Conservation (phyloP, 495 filamentous ascomycete species). For the Opeltia flavorubescens region DNA sequence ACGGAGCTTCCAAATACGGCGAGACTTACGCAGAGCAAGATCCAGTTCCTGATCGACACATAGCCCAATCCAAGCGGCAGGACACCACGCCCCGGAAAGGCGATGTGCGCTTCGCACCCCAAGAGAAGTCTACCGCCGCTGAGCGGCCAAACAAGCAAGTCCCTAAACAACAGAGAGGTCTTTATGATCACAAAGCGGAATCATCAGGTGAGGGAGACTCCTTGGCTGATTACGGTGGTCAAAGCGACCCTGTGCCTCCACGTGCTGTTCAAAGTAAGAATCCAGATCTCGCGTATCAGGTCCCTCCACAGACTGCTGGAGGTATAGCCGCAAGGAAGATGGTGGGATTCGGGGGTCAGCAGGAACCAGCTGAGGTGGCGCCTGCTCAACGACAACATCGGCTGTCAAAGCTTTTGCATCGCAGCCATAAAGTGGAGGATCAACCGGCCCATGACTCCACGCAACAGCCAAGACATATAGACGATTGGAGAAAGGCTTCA, state of each 20-base stretch:
- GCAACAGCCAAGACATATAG: constrained; percentile 30
- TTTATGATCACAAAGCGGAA: constrained; percentile 11
- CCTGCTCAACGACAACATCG: constrained; percentile 11
- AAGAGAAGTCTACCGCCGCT: not conserved
- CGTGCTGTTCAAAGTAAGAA: constrained; percentile 4
- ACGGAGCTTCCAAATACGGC: not conserved
- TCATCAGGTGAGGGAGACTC: constrained; percentile 1
- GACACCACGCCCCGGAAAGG: not conserved
- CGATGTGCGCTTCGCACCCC: constrained; percentile 1
- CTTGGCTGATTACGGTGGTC: constrained; percentile 5
- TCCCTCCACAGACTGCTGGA: constrained; percentile 11
- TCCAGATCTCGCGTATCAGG: not conserved
- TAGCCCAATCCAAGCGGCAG: not conserved
- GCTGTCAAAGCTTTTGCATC: constrained; percentile 30
- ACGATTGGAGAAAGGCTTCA: constrained; percentile 45
- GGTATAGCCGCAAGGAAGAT: constrained; percentile 12
- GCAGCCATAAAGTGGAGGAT: constrained; percentile 25
- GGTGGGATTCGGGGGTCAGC: constrained; percentile 12
- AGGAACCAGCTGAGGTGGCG: not conserved
- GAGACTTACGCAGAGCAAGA: not conserved
- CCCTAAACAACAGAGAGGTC: constrained; percentile 8
- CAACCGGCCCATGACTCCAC: constrained; percentile 27
- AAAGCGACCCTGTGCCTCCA: constrained; percentile 6
- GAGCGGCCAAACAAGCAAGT: constrained; percentile 7
- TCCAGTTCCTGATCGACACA: not conserved